phyloP scores from a whole-genome alignment of 2,329 filamentous ascomycete species.

The Cordyceps cateniannulata region DNA sequence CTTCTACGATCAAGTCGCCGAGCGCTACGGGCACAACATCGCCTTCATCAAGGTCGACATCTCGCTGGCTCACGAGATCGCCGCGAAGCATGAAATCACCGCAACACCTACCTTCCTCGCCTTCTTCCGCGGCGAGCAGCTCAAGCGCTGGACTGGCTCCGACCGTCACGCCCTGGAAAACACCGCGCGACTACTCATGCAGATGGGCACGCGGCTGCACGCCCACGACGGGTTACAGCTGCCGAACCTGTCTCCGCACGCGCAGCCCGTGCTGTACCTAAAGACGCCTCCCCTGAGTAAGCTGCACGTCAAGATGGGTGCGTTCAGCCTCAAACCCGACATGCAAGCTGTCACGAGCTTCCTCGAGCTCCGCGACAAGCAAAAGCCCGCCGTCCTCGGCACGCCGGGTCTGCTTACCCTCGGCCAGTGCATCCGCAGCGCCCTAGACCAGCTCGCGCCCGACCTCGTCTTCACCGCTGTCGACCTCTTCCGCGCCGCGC shows the following conservation, averaged over 20 bases:
- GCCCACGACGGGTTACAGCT: constrained; percentile 66
- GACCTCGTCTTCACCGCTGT: constrained; percentile 72
- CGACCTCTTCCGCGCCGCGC: constrained; percentile 74
- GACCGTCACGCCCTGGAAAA: constrained; percentile 60
- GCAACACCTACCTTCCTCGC: constrained; percentile 88
- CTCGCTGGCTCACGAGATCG: constrained; percentile 57
- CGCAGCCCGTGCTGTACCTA: constrained; percentile 63
- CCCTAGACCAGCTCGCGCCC: constrained; percentile 48
- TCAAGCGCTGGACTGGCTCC: constrained; percentile 76
- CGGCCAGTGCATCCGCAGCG: constrained; percentile 51
- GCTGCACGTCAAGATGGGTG: constrained; percentile 70
- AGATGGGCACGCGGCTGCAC: constrained; percentile 70
- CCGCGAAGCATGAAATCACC: constrained; percentile 58
- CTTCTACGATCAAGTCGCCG: constrained; percentile 71
- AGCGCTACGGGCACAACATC: constrained; percentile 60
- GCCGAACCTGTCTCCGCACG: constrained; percentile 59
- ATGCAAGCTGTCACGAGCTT: constrained; percentile 64
- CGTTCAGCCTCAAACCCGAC: constrained; percentile 42
- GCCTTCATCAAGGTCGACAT: constrained; percentile 80
- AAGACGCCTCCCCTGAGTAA: constrained; percentile 82
- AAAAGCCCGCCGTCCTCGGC: constrained; percentile 51
- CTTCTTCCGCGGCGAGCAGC: constrained; percentile 67
- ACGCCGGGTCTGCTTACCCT: constrained; percentile 66
- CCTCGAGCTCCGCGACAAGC: constrained; percentile 52
- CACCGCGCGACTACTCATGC: constrained; percentile 66